phyloP scores from a whole-genome alignment of 225 moss, liverwort and hornwort species.

The Sphagnum contortum region DNA sequence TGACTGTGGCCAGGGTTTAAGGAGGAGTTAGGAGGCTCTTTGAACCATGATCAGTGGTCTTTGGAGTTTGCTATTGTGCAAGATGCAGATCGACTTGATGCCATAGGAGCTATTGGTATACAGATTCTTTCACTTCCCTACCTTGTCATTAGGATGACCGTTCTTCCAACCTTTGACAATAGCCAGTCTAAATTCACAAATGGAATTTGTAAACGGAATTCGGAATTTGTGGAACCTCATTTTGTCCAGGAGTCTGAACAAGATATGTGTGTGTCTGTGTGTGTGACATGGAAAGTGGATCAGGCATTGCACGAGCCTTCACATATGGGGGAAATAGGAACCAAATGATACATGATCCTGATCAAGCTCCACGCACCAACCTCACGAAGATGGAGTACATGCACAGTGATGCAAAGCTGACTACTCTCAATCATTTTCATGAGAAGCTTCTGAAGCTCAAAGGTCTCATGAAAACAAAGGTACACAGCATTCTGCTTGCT shows the following conservation, averaged over 20 bases:
- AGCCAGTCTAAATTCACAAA: too few species aligned
- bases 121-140: not conserved
- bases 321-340: slow-evolving; percentile 80
- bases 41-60: slow-evolving; percentile 9
- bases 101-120: slow-evolving; percentile 92
- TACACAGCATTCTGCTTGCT: slow-evolving; percentile 7
- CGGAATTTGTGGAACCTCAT: too few species aligned
- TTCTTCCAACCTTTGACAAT: too few species aligned
- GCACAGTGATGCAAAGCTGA: slow-evolving; percentile 30
- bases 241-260: too few species aligned
- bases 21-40: slow-evolving; percentile 59
- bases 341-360: slow-evolving; percentile 68
- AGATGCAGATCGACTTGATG: slow-evolving; percentile 94
- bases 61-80: slow-evolving; percentile 84
- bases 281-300: not conserved
- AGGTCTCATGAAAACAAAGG: slow-evolving; percentile 82
- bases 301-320: slow-evolving; percentile 82
- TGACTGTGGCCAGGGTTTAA: slow-evolving; percentile 54
- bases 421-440: slow-evolving; percentile 89
- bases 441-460: slow-evolving; percentile 91
- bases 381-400: slow-evolving; percentile 62
- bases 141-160: not conserved
- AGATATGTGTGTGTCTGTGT: too few species aligned
- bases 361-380: slow-evolving; percentile 44
- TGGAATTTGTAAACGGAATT: too few species aligned